Conservation (phyloP, 805 yeast genomes). For the Vanderwaltozyma yarrowii region DNA sequence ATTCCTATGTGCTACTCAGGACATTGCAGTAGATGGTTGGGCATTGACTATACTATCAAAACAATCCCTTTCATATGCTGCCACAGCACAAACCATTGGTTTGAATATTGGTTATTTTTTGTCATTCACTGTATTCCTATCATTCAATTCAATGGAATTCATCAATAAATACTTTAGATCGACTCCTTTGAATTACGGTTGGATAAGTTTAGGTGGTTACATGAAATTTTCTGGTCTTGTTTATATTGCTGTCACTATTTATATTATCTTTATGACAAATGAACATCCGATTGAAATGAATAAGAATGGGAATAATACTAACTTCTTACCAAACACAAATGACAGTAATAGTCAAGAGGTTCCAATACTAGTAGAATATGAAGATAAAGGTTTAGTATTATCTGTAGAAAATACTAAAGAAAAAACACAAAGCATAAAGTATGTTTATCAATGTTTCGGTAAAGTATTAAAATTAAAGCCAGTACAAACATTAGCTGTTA, state of each 20-base stretch:
- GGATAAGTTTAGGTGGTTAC: conserved; percentile 65
- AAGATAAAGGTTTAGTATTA: conserved; percentile 24
- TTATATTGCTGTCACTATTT: conserved; percentile 56
- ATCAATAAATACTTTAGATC: conserved; percentile 74
- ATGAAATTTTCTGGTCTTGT: conserved; percentile 67
- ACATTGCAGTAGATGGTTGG: conserved; percentile 99
- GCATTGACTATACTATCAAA: conserved; percentile 80
- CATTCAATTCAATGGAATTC: conserved; percentile 85
- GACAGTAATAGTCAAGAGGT: conserved; percentile 15
- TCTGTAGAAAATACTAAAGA: conserved; percentile 6
- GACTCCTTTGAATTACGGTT: conserved; percentile 51
- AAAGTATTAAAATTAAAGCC: conserved; percentile 59
- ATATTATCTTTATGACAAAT: conserved; percentile 47
- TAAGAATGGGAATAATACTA: conserved; percentile 18
- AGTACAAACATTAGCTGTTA: conserved; percentile 60
- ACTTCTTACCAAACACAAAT: conserved; percentile 1
- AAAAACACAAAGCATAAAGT: conserved; percentile 30
- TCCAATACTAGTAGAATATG: conserved; percentile 9
- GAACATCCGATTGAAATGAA: conserved; percentile 51
- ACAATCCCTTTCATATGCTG: conserved; percentile 76
- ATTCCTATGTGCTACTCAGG: conserved; percentile 91
- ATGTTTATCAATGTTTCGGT: conserved; percentile 57
- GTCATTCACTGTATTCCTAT: conserved; percentile 83
- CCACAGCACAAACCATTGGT: conserved; percentile 96
- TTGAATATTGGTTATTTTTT: conserved; percentile 86